Evolutionary conservation across 2,329 filamentous ascomycete genomes (phyloP), one percentile per base, ranked within the genome.

Genomic region (Aspergillus aculeatus): DNA sequence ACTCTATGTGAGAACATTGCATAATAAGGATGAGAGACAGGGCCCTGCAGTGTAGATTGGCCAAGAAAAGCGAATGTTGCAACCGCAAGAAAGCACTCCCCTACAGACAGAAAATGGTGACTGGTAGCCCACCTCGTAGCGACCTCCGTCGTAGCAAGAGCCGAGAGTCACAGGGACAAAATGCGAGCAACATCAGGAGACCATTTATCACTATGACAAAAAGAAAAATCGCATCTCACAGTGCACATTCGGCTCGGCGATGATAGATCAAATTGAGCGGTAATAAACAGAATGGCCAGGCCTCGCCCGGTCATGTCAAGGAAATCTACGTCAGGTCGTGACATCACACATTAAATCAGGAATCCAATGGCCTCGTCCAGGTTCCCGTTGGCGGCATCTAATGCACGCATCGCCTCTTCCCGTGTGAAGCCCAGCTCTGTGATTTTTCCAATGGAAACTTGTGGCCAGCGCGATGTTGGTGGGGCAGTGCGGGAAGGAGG

Each of bases 341-440:
- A 62, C 24, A 54, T 59, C 54, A 60, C 51, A 50, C 54, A 50
- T 70, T 63, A 78, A 61, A 87, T 91, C 55, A 97, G 83, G 63
- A 96, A 82, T 52, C 89, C 88, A 50, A 92, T 93, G n/a, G 94
- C 94, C 64, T 88, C 86, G 63, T 98, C 91, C 7, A 97, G 86
- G 70, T 98, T 91, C 21, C 95, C 94, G 21, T 87, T 87, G 16
- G 91, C 90, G 31, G 91, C 91, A 69, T 92, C 86, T 54, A 99
- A 80, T 2, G 93, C 92, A 61, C 89, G 86, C 55, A 95, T 83
- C 0, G 93, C 94, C 66, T 91, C 84, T 62, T 89, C 84, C 56
- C 88, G 83, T 2, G 88, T 85, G 65, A 95, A 92, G 0, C 94
- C 93, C 65, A 98, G 81, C 50, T 86, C 84, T 51, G 89, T 83